A percentile compares a stretch with the other conserved stretches of the same genome.
phyloP scores from a whole-genome alignment of 2,329 filamentous ascomycete species.

The Pseudogymnoascus pannorum region DNA sequence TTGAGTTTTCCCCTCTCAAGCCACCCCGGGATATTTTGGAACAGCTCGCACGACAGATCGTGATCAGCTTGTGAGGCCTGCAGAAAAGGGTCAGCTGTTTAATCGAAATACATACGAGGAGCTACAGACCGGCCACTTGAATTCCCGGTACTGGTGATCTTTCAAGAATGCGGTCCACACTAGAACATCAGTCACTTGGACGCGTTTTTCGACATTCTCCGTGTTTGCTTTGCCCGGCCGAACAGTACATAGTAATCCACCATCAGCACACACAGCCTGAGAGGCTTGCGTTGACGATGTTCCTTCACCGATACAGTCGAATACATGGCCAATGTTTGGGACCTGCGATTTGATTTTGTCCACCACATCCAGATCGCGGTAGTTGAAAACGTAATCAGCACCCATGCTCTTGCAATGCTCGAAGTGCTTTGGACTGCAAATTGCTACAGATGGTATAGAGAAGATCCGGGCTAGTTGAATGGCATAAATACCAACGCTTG shows the following conservation, averaged over 20 bases:
- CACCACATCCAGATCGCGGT: slow-evolving; percentile 32
- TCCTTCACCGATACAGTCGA: slow-evolving; percentile 37
- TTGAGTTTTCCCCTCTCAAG: slow-evolving; percentile 31
- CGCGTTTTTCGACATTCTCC: slow-evolving; percentile 28
- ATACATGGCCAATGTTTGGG: slow-evolving; percentile 31
- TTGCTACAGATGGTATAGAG: slow-evolving; percentile 31
- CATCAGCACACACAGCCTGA: slow-evolving; percentile 22
- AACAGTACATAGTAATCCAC: slow-evolving; percentile 35
- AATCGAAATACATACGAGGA: background rate
- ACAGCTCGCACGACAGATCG: slow-evolving; percentile 31
- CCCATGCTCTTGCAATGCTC: slow-evolving; percentile 29
- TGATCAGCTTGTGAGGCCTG: slow-evolving; percentile 33
- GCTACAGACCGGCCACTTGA: slow-evolving; percentile 32
- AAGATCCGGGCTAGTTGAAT: slow-evolving; percentile 30
- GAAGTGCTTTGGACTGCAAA: slow-evolving; percentile 30
- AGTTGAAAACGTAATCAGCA: slow-evolving; percentile 34
- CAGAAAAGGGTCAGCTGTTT: background rate
- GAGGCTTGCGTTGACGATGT: slow-evolving; percentile 31
- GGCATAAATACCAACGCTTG: slow-evolving; percentile 33
- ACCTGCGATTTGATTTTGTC: slow-evolving; percentile 28
- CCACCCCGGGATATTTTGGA: slow-evolving; percentile 30
- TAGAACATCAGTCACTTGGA: slow-evolving; percentile 35
- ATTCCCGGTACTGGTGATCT: slow-evolving; percentile 31
- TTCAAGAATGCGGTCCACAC: slow-evolving; percentile 38
- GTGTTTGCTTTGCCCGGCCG: slow-evolving; percentile 35